These are phyloP conservation scores for Aureobasidium vineae DNA, from an alignment of 2,329 filamentous ascomycete genomes.

Conservation along the genomic window DNA sequence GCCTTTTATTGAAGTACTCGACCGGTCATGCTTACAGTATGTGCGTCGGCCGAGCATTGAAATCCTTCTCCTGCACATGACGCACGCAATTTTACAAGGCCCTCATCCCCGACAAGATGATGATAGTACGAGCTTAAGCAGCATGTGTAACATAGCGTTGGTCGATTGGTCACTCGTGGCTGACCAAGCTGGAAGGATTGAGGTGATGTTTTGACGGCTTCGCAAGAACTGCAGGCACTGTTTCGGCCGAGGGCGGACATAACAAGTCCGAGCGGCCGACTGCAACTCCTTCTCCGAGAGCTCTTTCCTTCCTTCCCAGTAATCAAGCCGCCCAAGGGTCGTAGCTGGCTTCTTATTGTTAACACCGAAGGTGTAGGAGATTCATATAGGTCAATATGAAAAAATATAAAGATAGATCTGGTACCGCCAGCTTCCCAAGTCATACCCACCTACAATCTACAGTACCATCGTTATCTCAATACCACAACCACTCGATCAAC, in stretches of 20 bases:
- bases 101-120: not conserved
- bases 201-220: not conserved
- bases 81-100: not conserved
- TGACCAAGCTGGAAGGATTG: not conserved
- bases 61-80: not conserved
- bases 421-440: not conserved
- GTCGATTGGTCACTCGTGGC: not conserved
- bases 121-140: not conserved
- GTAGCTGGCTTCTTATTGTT: not conserved
- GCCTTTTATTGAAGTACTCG: not conserved
- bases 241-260: slow-evolving; percentile 1
- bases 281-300: not conserved
- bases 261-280: not conserved
- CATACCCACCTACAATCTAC: not conserved
- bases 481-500: not conserved
- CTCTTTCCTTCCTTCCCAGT: not conserved
- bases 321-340: not conserved
- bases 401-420: not conserved
- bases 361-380: not conserved
- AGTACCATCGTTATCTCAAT: not conserved
- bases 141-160: not conserved
- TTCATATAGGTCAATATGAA: not conserved
- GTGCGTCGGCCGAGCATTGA: not conserved
- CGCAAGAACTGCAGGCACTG: not conserved
- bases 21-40: not conserved